A percentile compares a stretch with the other conserved stretches of the same genome.
Conservation (phyloP, 2,329 filamentous ascomycete genomes). For the Cryoendolithus antarcticus region DNA sequence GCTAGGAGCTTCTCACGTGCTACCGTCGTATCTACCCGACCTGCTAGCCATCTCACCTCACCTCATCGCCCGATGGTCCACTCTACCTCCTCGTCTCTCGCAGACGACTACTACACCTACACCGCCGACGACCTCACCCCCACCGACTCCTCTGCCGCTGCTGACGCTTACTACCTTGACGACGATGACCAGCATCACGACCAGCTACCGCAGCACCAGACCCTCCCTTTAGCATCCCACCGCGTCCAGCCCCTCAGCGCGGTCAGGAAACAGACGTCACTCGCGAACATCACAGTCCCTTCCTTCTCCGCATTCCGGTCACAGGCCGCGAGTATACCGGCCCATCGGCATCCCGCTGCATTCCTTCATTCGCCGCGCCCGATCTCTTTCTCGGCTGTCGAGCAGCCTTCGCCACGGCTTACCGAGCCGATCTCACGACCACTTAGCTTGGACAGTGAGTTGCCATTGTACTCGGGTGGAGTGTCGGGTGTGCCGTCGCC, state of each 20-base stretch:
- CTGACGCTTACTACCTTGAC: slow-evolving; percentile 6
- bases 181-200: slow-evolving; percentile 3
- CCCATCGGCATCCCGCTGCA: slow-evolving; percentile 29
- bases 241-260: slow-evolving; percentile 2
- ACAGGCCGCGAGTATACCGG: slow-evolving; percentile 30
- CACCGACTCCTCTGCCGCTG: slow-evolving; percentile 5
- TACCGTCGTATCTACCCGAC: not conserved
- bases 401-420: slow-evolving; percentile 29
- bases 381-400: slow-evolving; percentile 29
- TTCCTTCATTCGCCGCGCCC: slow-evolving; percentile 34
- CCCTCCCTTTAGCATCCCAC: not conserved
- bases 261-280: slow-evolving; percentile 16
- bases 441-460: slow-evolving; percentile 21
- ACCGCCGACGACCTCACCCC: slow-evolving; percentile 5
- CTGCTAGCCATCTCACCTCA: not conserved
- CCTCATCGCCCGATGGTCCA: slow-evolving; percentile 4
- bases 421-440: slow-evolving; percentile 17
- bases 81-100: slow-evolving; percentile 8
- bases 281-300: slow-evolving; percentile 29
- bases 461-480: slow-evolving; percentile 16
- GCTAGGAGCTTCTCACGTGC: too few relatives aligned
- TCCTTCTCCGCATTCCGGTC: slow-evolving; percentile 34
- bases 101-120: slow-evolving; percentile 9
- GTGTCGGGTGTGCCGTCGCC: slow-evolving; percentile 2
- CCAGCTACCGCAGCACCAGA: not conserved